Base-by-base conservation (phyloP, 1,284 basidiomycete genomes). In the Takashimella tepidaria region DNA sequence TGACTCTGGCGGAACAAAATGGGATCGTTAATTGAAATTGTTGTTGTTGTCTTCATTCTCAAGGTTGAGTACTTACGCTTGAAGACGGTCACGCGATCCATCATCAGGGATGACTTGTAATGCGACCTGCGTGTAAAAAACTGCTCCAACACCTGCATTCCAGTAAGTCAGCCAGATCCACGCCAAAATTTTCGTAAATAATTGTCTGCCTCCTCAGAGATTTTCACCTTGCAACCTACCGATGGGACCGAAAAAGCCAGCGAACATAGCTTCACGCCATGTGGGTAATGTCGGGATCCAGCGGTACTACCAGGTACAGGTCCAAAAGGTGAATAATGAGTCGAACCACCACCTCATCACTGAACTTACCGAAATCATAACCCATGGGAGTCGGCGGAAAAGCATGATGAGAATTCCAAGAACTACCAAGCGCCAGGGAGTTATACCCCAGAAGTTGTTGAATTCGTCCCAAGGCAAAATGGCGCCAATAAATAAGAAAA, bases 401-500 rank as follows among this genome's bases (percentile, higher is more conserved):
- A 90, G 60, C 55, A 97, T 78, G 19, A 95, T 81, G 45, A 86
- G 78, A 45, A 95, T 79, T 1, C 86, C 89, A 40, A 92, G 81
- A 24, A 90, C 83, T 45, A 93, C 77, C 20, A 97, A 79, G 25
- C 90, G 80, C 88, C 90, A 91, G 2, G 88, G 84, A 23, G 80
- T 83, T 48, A 96, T 77, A 27, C 76, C 72, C 59, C 76, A 78
- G 55, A 77, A 74, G 26, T 70, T 63, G 31, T 60, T 59, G 54
- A 74, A 72, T 25, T 75, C 55, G 5, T 22, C 20, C 73, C 73
- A 96, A 0, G 92, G 92, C 82, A 92, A 89, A 83, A 92, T 90
- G 27, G 92, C 89, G 57, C 92, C 92, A 53, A 95, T 85, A 68
- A 86, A 95, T 21, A 93, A 81, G 77, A 96, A 96, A 40, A 75